These are phyloP conservation scores for Cordia subcordata DNA, from an alignment of 257 asterid species.

Conservation along the genomic window DNA sequence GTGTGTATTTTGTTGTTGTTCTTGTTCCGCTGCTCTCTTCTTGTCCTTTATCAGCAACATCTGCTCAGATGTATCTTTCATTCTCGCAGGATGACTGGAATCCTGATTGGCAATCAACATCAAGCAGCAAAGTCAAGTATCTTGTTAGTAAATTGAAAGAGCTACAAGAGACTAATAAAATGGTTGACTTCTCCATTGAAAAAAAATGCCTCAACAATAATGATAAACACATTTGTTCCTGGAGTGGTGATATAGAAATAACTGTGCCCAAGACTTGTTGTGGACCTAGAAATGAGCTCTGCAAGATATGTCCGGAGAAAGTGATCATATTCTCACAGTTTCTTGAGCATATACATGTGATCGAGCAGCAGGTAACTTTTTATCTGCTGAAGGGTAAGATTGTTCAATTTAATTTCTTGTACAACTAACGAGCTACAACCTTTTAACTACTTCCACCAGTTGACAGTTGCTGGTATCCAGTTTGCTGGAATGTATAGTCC, in stretches of 20 bases:
- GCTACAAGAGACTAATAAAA: constrained; percentile 56
- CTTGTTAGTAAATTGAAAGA: constrained; percentile 56
- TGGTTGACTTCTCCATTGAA: constrained; percentile 26
- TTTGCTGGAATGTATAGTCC: constrained; percentile 93
- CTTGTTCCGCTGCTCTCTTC: constrained; percentile 6
- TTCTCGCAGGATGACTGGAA: constrained; percentile 97
- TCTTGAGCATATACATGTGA: constrained; percentile 93
- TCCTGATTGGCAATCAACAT: constrained; percentile 98
- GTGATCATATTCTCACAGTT: constrained; percentile 95
- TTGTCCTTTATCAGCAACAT: background rate
- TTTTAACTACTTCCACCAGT: constrained; percentile 38
- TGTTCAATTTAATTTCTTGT: constrained; percentile 16
- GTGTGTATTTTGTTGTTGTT: background rate
- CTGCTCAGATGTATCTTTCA: too few relatives aligned
- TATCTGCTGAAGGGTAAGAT: constrained; percentile 13
- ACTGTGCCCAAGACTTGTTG: constrained; percentile 22
- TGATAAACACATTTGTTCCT: constrained; percentile 22
- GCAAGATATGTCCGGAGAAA: constrained; percentile 45
- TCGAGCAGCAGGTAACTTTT: constrained; percentile 79
- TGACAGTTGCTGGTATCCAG: constrained; percentile 62
- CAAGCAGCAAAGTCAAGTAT: constrained; percentile 91
- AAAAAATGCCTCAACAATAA: constrained; percentile 22
- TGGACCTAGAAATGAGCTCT: constrained; percentile 24
- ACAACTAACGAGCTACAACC: constrained; percentile 14
- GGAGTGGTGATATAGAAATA: constrained; percentile 16